A percentile compares a stretch with the other conserved stretches of the same genome.
Evolutionary conservation across 2,329 filamentous ascomycete species (phyloP).

Genomic region (Ophiocordyceps camponoti-saundersi): DNA sequence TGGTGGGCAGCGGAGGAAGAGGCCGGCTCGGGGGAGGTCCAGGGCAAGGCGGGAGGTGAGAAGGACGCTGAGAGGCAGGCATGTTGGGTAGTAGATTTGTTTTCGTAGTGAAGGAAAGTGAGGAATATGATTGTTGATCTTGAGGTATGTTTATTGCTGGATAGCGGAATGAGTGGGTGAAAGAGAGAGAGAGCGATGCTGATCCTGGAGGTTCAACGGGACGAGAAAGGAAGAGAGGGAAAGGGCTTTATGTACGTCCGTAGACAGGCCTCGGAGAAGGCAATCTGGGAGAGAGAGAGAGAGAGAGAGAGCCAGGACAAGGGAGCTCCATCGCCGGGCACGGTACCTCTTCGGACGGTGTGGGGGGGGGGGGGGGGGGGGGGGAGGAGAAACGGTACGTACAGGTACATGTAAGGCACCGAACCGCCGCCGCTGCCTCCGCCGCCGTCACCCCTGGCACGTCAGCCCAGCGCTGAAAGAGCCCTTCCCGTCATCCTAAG

Average conservation of each 20-base stretch:
- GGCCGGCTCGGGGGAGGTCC: slow-evolving; percentile 47
- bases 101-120: background rate
- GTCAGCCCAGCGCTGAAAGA: background rate
- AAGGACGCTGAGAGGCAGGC: slow-evolving; percentile 40
- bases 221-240: background rate
- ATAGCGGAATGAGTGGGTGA: background rate
- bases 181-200: background rate
- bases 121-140: too few relatives aligned
- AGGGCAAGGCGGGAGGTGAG: slow-evolving; percentile 50
- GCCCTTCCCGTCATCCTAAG: background rate
- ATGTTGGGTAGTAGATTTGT: slow-evolving; percentile 13
- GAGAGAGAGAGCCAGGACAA: background rate
- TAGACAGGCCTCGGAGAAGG: background rate
- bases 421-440: too few relatives aligned
- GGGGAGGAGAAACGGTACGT: background rate
- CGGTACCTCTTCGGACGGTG: background rate
- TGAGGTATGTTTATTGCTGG: too few relatives aligned
- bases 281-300: background rate
- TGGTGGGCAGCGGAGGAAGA: slow-evolving; percentile 48
- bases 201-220: background rate
- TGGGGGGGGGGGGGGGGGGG: background rate
- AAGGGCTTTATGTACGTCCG: background rate
- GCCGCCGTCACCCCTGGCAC: background rate
- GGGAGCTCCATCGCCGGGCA: background rate
- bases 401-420: background rate